A percentile compares a stretch with the other conserved stretches of the same genome.
Evolutionary conservation across 441 rosid genomes (phyloP).

Genomic region (Gossypium lobatum): DNA sequence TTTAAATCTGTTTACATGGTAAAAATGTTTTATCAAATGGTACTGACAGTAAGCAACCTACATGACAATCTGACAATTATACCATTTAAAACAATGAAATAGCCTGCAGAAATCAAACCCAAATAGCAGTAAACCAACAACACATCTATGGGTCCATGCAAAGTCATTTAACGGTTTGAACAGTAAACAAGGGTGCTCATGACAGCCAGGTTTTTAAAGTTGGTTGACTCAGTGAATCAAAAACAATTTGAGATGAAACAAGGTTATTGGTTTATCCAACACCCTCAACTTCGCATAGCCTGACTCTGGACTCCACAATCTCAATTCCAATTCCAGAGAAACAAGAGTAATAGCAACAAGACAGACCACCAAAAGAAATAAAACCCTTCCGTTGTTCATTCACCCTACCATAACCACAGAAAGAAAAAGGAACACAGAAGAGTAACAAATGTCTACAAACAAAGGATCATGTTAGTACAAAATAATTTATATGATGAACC

Average conservation of each 20-base stretch:
- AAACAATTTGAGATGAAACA: not conserved
- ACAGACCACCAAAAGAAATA: not conserved
- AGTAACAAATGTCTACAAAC: not conserved
- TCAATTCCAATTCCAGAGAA: not conserved
- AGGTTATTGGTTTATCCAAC: not conserved
- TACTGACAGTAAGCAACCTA: not conserved
- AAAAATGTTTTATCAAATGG: too few species aligned
- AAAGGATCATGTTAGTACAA: not conserved
- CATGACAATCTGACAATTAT: not conserved
- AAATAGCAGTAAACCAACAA: not conserved
- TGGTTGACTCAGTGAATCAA: not conserved
- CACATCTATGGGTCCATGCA: not conserved
- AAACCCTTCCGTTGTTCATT: not conserved
- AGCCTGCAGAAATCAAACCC: not conserved
- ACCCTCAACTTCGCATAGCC: not conserved
- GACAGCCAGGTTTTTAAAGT: not conserved
- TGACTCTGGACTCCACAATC: not conserved
- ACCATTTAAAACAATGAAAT: not conserved
- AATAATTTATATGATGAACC: not conserved
- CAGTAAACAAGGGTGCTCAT: not conserved
- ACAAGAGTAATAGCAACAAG: not conserved
- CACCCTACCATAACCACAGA: not conserved
- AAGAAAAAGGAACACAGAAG: too few species aligned
- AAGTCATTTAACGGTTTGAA: not conserved
- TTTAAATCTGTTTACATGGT: too few species aligned